Base-by-base conservation (phyloP, 306 rosid species). In the Acacia confusa region DNA sequence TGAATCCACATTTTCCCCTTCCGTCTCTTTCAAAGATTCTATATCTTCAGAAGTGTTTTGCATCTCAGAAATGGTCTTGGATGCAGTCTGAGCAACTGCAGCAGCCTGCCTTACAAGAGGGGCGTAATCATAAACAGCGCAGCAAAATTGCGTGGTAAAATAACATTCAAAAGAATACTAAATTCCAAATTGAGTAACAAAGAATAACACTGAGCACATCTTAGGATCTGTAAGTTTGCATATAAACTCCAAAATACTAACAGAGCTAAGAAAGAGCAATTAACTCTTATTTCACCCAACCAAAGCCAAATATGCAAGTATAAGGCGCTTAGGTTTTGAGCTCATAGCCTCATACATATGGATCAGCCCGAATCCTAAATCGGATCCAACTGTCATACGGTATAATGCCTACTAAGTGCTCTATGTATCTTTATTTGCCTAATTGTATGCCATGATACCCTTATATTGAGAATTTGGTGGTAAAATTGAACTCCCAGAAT, bases 51-150 rank as follows among this genome's bases (percentile, higher is more conserved):
- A 84, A 70, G 74, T 65, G 40, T 55, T 69, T 82, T 92, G 89
- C 88, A 93, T 78, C 85, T 93, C 94, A 0, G 87, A 85, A 66
- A 95, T 70, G 91, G 94, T 90, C 88, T 91, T 95, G 1, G 97
- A 91, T 15, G 98, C 99, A 0, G 97, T 90, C 90, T 95, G 77
- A 64, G 99, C 98, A 74, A 82, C 98, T 44, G 79, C 92, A 80
- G 97, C 88, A 60, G 99, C 99, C 99, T 96, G 92, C 82, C 79
- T 77, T 77, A 78, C 40, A 48, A 38, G 15, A 89, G 32, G 32
- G 15, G 7, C 70, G 71, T 30, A 63, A 55, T 47, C 52, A 75
- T 48, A 61, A 69, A 24, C 16, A 47, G 76, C 48, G 75, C 43
- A 13, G 43, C 41, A 60, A 79, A 79, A 58, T 58, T 30, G 48